Conservation (phyloP, 139 green algal genomes). For the Haematococcus sp. region DNA sequence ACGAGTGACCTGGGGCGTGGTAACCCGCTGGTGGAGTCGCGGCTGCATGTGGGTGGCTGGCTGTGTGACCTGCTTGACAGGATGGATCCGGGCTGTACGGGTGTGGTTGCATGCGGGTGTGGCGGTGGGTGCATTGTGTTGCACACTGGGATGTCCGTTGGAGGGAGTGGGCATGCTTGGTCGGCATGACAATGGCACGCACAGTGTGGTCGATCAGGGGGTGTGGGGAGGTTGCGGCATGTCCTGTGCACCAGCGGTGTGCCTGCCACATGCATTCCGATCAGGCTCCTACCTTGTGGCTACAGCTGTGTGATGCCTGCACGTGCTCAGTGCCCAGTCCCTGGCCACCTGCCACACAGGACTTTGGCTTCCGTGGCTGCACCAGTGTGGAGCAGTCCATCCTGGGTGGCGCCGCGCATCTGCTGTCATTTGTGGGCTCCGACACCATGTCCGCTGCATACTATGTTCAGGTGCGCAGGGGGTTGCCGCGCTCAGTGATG, state of each 20-base stretch:
- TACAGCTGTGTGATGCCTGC: too few relatives aligned
- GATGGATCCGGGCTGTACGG: neutral
- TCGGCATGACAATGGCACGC: too few relatives aligned
- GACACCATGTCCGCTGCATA: constrained; percentile 89
- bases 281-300: too few relatives aligned
- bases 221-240: too few relatives aligned
- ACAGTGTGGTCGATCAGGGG: too few relatives aligned
- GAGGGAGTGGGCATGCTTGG: too few relatives aligned
- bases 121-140: neutral
- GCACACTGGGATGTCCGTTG: too few relatives aligned
- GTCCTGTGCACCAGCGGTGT: too few relatives aligned
- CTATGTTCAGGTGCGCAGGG: constrained; percentile 68
- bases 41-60: constrained; percentile 58
- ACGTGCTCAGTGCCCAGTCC: too few relatives aligned
- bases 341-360: too few relatives aligned
- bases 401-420: constrained; percentile 82
- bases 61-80: neutral
- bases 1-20: constrained; percentile 53
- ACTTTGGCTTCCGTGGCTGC: constrained; percentile 69
- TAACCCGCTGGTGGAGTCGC: constrained; percentile 54
- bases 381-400: constrained; percentile 83
- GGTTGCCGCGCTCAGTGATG: too few relatives aligned
- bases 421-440: constrained; percentile 83
- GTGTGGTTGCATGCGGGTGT: neutral
- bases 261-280: too few relatives aligned